phyloP scores from a whole-genome alignment of 768 basidiomycete species.

The Pleurotus tuber-regium region DNA sequence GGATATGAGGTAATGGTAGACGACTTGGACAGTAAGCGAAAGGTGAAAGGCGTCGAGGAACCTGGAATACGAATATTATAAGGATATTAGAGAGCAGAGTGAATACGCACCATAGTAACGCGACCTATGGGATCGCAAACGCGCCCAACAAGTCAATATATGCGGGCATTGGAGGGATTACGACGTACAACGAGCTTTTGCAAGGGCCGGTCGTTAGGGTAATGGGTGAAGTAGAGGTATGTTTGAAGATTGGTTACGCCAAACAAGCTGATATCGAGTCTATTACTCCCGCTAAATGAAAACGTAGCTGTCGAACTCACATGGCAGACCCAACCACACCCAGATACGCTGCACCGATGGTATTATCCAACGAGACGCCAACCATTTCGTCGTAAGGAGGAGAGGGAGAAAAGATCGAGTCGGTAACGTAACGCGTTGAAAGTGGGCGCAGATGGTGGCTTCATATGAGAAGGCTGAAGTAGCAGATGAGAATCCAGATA shows the following conservation, averaged over 20 bases:
- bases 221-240: conserved; percentile 19
- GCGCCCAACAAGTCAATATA: background rate
- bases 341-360: conserved; percentile 27
- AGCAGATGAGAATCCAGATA: no score
- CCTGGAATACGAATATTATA: conserved; percentile 15
- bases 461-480: no score
- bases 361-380: conserved; percentile 25
- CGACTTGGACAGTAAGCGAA: conserved; percentile 23
- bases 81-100: background rate
- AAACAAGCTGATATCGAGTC: conserved; percentile 19
- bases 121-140: background rate
- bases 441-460: no score
- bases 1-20: conserved; percentile 25
- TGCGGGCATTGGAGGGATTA: background rate
- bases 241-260: conserved; percentile 22
- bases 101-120: background rate
- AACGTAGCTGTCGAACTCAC: no score
- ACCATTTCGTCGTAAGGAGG: no score
- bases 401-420: no score
- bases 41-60: conserved; percentile 26
- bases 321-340: conserved; percentile 25
- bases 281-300: no score
- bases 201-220: conserved; percentile 16
- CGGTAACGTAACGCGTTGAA: no score
- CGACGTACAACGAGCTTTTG: conserved; percentile 14